phyloP scores from a whole-genome alignment of 1,284 basidiomycete genomes.

The Austroboletus novae-zelandiae region DNA sequence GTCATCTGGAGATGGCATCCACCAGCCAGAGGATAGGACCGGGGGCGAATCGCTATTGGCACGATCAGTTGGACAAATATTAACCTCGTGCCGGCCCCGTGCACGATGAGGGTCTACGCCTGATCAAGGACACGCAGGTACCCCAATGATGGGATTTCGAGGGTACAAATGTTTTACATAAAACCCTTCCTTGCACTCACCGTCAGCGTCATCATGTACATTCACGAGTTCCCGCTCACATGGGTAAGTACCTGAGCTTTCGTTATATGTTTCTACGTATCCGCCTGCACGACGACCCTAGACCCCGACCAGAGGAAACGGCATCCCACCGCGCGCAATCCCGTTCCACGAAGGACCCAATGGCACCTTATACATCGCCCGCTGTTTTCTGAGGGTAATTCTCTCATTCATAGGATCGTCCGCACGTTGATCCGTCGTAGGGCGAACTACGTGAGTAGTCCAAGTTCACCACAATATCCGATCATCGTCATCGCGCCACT shows the following conservation, averaged over 20 bases:
- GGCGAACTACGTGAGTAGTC: slow-evolving; percentile 23
- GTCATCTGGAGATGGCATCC: background rate
- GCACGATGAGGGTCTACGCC: too few relatives aligned
- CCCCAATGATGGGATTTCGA: too few relatives aligned
- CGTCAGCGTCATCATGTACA: too few relatives aligned
- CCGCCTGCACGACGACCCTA: background rate
- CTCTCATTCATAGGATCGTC: background rate
- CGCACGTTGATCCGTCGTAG: slow-evolving; percentile 14
- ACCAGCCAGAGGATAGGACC: background rate
- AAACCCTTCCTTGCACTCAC: background rate
- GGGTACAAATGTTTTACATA: background rate
- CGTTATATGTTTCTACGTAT: too few relatives aligned
- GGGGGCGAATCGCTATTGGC: background rate
- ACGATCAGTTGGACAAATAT: slow-evolving; percentile 8
- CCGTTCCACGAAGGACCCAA: slow-evolving; percentile 6
- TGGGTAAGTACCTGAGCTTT: too few relatives aligned
- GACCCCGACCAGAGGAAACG: slow-evolving; percentile 20
- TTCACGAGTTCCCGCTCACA: slow-evolving; percentile 15
- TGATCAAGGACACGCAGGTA: background rate
- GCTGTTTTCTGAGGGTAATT: slow-evolving; percentile 14
- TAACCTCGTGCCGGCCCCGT: background rate
- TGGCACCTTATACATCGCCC: slow-evolving; percentile 20
- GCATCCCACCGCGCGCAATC: slow-evolving; percentile 23
- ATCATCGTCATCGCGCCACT: background rate
- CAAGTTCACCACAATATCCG: background rate